A percentile compares a stretch with the other conserved stretches of the same genome.
Conservation (phyloP, 2,329 filamentous ascomycete species). For the Leptographium galeiforme region DNA sequence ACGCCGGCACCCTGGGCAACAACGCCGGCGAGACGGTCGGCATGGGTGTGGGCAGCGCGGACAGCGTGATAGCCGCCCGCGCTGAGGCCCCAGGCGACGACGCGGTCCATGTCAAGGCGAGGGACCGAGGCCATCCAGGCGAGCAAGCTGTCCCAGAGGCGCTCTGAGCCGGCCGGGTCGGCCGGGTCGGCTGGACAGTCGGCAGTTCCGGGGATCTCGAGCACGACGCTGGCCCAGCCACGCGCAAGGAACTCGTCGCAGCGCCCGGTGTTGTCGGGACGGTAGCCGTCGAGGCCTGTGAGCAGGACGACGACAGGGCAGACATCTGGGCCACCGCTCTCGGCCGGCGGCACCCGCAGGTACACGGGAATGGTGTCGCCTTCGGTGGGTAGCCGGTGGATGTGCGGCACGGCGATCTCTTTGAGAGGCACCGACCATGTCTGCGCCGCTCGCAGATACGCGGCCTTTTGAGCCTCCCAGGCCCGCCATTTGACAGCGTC, state of each 20-base stretch:
- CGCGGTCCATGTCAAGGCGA: slow-evolving; percentile 39
- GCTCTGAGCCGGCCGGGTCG: slow-evolving; percentile 45
- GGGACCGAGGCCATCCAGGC: slow-evolving; percentile 37
- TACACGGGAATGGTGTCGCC: slow-evolving; percentile 48
- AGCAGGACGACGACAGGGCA: slow-evolving; percentile 38
- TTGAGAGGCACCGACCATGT: slow-evolving; percentile 43
- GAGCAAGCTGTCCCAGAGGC: slow-evolving; percentile 48
- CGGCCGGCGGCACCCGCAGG: slow-evolving; percentile 41
- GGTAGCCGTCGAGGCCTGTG: slow-evolving; percentile 49
- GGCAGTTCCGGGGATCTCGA: slow-evolving; percentile 54
- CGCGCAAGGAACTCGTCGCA: slow-evolving; percentile 47
- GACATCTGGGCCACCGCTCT: slow-evolving; percentile 11
- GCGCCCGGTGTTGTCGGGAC: slow-evolving; percentile 48
- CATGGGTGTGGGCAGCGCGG: slow-evolving; percentile 55
- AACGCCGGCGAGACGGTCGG: slow-evolving; percentile 33
- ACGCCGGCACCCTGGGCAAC: slow-evolving; percentile 51
- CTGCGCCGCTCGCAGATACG: slow-evolving; percentile 43
- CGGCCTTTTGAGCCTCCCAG: slow-evolving; percentile 51
- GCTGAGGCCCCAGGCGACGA: slow-evolving; percentile 52
- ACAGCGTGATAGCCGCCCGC: slow-evolving; percentile 56
- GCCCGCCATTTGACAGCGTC: slow-evolving; percentile 42
- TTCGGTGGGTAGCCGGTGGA: slow-evolving; percentile 18
- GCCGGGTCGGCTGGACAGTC: slow-evolving; percentile 51
- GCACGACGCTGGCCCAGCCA: slow-evolving; percentile 49
- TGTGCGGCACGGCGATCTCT: slow-evolving; percentile 50